Base-by-base conservation (phyloP, 306 rosid species). In the Hippophae tibetana region DNA sequence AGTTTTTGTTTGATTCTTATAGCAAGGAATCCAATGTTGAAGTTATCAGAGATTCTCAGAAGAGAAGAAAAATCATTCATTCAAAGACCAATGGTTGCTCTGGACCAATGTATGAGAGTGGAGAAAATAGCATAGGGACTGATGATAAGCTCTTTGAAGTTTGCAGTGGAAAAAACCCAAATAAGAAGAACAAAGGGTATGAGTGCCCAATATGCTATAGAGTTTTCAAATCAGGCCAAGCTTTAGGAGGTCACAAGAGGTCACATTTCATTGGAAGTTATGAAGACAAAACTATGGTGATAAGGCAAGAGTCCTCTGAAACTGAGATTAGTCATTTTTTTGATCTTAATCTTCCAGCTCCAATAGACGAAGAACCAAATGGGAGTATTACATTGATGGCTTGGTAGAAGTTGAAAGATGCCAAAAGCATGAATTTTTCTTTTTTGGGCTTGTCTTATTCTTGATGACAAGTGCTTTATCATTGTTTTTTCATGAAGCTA, bases 241-340 rank as follows among this genome's bases (percentile, higher is more conserved):
- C 97, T 46, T 81, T 90, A 56, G 97, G 97, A 6, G 97, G 97
- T 58, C 97, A 90, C 77, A 90, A 90, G 72, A 85, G 96, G 79
- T 90, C 97, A 58, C 97, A 90, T 71, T 84, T 85, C 70, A 72
- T 79, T 58, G 96, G 92, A 57, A 88, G 90, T 6, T 70, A 74
- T 54, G 85, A 79, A 51, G 83, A 79, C 9, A 72, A 72, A 58
- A 75, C 86, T 38, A 47, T 76, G n/a, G 78, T 81, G 52, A 74
- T 77, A 18, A 75, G 78, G 45, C 81, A 82, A 61, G 72, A 69
- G 60, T 64, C 62, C 27, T 63, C 76, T 47, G 60, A 64, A 62
- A 69, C 78, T 51, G 57, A 64, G 60, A 66, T 52, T 52, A 81
- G 76, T 13, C 74, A 81, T 52, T 68, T 83, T 49, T 79, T 90